These are phyloP conservation scores for Hypholoma fasciculare DNA, from an alignment of 768 basidiomycete genomes.

Conservation along the genomic window DNA sequence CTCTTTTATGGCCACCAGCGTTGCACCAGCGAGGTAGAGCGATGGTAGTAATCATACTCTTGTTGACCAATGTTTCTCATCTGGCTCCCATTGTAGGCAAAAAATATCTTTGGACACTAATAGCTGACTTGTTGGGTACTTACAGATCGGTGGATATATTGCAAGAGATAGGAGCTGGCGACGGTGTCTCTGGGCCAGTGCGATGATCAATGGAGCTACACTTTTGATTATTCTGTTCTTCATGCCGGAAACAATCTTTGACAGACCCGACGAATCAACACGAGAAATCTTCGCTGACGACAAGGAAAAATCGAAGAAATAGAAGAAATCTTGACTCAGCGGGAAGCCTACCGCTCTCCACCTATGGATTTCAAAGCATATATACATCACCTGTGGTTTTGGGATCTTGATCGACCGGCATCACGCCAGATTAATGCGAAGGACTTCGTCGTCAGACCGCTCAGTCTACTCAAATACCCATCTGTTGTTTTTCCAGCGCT, in stretches of 20 bases:
- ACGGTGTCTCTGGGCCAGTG: slow-evolving; percentile 44
- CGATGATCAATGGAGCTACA: slow-evolving; percentile 38
- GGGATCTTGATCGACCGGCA: slow-evolving; percentile 28
- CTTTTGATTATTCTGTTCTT: slow-evolving; percentile 34
- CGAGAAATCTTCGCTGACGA: slow-evolving; percentile 11
- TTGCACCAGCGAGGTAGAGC: too few species aligned
- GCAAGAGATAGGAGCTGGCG: slow-evolving; percentile 35
- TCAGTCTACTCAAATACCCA: slow-evolving; percentile 40
- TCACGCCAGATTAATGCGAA: slow-evolving; percentile 23
- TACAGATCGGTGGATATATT: slow-evolving; percentile 36
- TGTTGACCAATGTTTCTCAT: slow-evolving; percentile 41
- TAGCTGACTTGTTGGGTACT: background rate
- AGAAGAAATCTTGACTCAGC: slow-evolving; percentile 4
- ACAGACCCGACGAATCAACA: slow-evolving; percentile 22
- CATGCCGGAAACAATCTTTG: slow-evolving; percentile 43
- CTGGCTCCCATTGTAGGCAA: slow-evolving; percentile 39
- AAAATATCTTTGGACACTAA: background rate
- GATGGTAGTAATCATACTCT: slow-evolving; percentile 41
- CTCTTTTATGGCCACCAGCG: slow-evolving; percentile 36
- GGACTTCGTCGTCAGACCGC: slow-evolving; percentile 34
- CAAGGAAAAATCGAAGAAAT: slow-evolving; percentile 14
- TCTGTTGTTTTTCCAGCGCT: slow-evolving; percentile 37
- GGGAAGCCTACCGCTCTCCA: slow-evolving; percentile 26
- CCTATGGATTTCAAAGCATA: slow-evolving; percentile 23
- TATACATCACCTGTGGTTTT: slow-evolving; percentile 28